Evolutionary conservation across 305 asterid species (phyloP).

Genomic region (Ilex paraguariensis): DNA sequence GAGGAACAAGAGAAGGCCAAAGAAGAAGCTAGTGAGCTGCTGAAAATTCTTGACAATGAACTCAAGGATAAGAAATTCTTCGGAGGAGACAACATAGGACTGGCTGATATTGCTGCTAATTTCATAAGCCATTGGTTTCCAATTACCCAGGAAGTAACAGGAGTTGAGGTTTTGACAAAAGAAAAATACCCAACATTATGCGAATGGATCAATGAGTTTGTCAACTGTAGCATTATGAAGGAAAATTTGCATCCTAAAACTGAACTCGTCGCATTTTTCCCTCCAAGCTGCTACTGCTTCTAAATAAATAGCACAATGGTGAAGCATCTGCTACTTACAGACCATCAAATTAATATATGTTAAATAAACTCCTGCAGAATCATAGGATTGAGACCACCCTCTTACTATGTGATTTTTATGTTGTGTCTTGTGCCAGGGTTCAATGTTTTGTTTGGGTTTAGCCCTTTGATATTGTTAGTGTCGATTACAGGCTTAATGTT

Average conservation of each 20-base stretch:
- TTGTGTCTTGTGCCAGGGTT: no score
- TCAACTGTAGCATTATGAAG: conserved; percentile 7
- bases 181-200: conserved; percentile 17
- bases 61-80: conserved; percentile 27
- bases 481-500: no score
- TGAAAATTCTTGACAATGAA: conserved; percentile 20
- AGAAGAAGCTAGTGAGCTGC: conserved; percentile 20
- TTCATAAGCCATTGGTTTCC: conserved; percentile 25
- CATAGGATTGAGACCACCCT: no score
- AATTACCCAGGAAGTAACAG: conserved; percentile 16
- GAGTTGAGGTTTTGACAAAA: conserved; percentile 12
- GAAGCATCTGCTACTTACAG: no score
- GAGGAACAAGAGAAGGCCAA: conserved; percentile 19
- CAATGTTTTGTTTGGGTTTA: no score
- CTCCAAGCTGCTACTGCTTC: not conserved
- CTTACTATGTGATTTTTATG: no score
- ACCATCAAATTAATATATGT: no score
- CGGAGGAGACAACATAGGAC: conserved; percentile 29
- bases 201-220: conserved; percentile 14
- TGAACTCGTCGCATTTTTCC: not conserved
- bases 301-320: no score
- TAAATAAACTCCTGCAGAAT: no score
- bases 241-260: conserved; percentile 15
- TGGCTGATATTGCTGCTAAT: conserved; percentile 26
- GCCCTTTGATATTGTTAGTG: no score